Conservation (phyloP, 257 asterid genomes). For the Penstemon davidsonii region DNA sequence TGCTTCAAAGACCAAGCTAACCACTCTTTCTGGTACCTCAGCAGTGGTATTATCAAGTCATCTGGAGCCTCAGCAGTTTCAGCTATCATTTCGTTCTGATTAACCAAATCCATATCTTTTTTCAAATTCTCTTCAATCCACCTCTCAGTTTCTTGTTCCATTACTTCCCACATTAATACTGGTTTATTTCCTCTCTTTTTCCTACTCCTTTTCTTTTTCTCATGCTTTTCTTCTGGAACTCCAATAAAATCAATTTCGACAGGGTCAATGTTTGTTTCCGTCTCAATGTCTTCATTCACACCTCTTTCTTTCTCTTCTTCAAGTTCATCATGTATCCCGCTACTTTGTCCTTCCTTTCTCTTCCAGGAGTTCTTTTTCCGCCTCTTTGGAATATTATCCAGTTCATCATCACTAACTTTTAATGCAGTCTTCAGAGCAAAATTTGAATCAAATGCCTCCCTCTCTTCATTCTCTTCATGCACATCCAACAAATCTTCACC, state of each 20-base stretch:
- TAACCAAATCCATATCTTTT: conserved; percentile 43
- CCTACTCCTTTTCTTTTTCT: conserved; percentile 46
- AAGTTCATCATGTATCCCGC: conserved; percentile 8
- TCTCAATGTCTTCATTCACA: conserved; percentile 11
- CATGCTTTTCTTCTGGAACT: conserved; percentile 18
- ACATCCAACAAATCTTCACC: conserved; percentile 34
- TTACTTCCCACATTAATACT: conserved; percentile 69
- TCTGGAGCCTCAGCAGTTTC: conserved; percentile 71
- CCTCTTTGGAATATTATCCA: conserved; percentile 31
- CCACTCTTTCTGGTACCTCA: conserved; percentile 96
- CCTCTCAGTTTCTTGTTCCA: conserved; percentile 61
- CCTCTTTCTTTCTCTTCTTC: conserved; percentile 30
- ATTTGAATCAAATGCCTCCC: conserved; percentile 19
- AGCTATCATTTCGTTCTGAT: conserved; percentile 55
- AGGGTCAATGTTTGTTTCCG: not conserved
- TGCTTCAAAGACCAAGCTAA: conserved; percentile 90
- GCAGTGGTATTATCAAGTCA: conserved; percentile 71
- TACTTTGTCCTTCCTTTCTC: conserved; percentile 23
- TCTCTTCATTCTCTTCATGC: conserved; percentile 22
- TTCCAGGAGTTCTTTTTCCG: conserved; percentile 34
- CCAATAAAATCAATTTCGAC: not conserved
- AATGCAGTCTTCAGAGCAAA: conserved; percentile 18
- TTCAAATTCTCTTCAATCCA: conserved; percentile 69
- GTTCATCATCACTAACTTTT: conserved; percentile 30
- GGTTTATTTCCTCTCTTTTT: conserved; percentile 50